Base-by-base conservation (phyloP, 345 rosid species). In the Adansonia digitata region DNA sequence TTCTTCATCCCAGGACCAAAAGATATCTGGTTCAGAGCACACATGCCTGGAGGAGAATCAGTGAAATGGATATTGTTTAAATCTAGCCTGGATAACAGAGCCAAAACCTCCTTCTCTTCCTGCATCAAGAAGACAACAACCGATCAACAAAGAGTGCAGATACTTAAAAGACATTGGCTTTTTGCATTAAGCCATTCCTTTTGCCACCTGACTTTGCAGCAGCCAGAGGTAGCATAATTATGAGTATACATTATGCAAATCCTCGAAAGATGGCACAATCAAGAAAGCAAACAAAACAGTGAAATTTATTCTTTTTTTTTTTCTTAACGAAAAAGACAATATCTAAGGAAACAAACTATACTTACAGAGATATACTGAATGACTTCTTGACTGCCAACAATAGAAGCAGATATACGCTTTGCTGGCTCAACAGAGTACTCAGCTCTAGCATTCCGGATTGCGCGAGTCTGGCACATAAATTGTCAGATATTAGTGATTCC, bases 351-450 rank as follows among this genome's bases (percentile, higher is more conserved):
- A 27, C 10, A 14, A 65, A 79, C 37, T 45, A 17, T 20, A 82
- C 97, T 90, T 82, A 95, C 98, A 80, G 93, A 88, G 75, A 91
- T 88, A 79, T 93, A 93, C 70, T 91, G 89, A 75, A 83, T 73
- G 64, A 93, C 99, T 43, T 95, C 99, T 74, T 85, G 69, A 76
- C 85, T 90, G 72, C 92, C 99, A 79, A 93, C 94, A 62, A 95
- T 75, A 17, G 92, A 88, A 71, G 97, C 99, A 82, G 99, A 92
- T 88, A 95, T 92, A 72, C 89, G 92, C 81, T 89, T 95, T 68
- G 89, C 96, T 7, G 99, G 99, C 82, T 92, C 99, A 82, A 95
- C 96, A 29, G 96, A 88, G 77, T 92, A 95, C 88, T 95, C 99
- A 35, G 99, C 97, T 80, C 98, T 86, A 70, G 88, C 99, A 90